These are phyloP conservation scores for Hericium erinaceus DNA, from an alignment of 768 basidiomycete species.

Conservation along the genomic window DNA sequence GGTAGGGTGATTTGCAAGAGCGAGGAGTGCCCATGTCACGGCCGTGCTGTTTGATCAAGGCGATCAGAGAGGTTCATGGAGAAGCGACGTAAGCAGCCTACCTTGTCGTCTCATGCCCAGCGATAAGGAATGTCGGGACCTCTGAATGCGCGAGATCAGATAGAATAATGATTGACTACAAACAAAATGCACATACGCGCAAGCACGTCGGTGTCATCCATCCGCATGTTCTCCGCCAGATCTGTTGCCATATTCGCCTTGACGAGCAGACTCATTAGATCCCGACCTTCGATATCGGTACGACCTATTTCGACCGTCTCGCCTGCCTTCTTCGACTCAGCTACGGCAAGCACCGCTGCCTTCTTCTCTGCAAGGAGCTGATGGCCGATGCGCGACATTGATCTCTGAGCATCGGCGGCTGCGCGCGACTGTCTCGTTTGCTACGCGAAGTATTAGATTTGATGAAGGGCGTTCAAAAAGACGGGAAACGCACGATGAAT, in stretches of 20 bases:
- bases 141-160: conserved; percentile 9
- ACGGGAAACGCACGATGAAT: conserved; percentile 26
- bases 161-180: too few relatives aligned
- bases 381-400: conserved; percentile 41
- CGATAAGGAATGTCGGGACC: conserved; percentile 23
- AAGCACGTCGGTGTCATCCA: conserved; percentile 23
- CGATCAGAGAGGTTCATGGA: too few relatives aligned
- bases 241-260: conserved; percentile 12
- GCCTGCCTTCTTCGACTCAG: not conserved
- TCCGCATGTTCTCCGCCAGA: conserved; percentile 13
- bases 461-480: not conserved
- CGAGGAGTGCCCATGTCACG: conserved; percentile 26
- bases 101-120: conserved; percentile 20
- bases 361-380: conserved; percentile 47
- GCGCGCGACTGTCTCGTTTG: conserved; percentile 12
- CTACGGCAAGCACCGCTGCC: conserved; percentile 17
- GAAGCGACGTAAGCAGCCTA: too few relatives aligned
- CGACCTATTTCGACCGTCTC: too few relatives aligned
- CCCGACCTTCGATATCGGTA: too few relatives aligned
- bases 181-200: conserved; percentile 12
- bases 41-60: conserved; percentile 12
- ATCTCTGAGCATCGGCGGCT: conserved; percentile 23
- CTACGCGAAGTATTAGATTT: conserved; percentile 7
- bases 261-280: not conserved
- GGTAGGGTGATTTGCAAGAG: conserved; percentile 20